Evolutionary conservation across 257 asterid genomes (phyloP), one percentile per base, ranked within the genome.

Genomic region (Salvia miltiorrhiza): DNA sequence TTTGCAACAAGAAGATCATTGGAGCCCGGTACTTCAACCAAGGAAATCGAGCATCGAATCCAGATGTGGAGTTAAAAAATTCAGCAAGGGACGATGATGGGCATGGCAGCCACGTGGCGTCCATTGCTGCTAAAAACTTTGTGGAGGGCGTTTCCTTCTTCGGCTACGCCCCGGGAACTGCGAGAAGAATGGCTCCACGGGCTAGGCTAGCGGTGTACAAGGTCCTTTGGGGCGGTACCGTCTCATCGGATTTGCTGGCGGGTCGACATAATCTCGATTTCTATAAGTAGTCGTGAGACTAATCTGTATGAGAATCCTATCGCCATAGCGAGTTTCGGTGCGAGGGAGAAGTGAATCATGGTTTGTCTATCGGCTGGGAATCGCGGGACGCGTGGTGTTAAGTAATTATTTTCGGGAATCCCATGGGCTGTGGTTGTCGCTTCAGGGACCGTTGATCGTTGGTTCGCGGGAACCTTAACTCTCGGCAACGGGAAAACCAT

Each of bases 381-480:
- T n/a, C 69, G 80, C 0, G 80, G 80, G 5, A 24, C 2, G 19
- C 69, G 4, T 1, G 26, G 12, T 6, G 0, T n/a, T 2, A 9
- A 79, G 13, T 59, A 53, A 12, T 14, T 72, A 43, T 43, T 43
- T 16, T 19, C 17, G 0, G 80, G 80, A 7, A 33, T 79, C 66
- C 82, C 84, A 0, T 82, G 84, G 86, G 77, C 75, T 3, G 66
- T 76, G 43, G 70, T 70, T 1, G 87, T 82, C 1, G 84, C 80
- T 11, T 71, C 87, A 0, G 76, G 79, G 3, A 70, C 74, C 1
- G 33, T 75, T n/a, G n/a, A n/a, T n/a, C n/a, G n/a, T n/a, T n/a
- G n/a, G n/a, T n/a, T n/a, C n/a, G n/a, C n/a, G n/a, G 83, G 83
- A 24, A 76, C 72, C 1, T 12, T 80, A 5, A 77, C 82, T 5